These are phyloP conservation scores for Xylaria sp. DNA, from an alignment of 2,329 filamentous ascomycete species.

Conservation along the genomic window DNA sequence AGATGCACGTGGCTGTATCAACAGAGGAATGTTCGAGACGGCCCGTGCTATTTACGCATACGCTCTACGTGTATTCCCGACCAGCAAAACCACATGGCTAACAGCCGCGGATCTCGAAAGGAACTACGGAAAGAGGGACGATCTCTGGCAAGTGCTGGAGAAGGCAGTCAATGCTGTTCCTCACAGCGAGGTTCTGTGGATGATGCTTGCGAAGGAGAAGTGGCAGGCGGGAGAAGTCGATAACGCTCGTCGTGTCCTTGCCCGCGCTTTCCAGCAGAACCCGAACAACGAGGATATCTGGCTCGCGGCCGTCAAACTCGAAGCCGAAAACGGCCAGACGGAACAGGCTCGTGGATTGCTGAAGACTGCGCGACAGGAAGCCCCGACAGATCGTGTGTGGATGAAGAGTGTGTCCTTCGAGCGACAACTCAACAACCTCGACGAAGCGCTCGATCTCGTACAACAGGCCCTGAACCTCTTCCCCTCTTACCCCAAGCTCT, in stretches of 20 bases:
- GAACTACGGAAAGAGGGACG: constrained; percentile 78
- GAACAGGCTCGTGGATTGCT: constrained; percentile 79
- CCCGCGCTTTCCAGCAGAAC: constrained; percentile 87
- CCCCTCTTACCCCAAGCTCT: constrained; percentile 79
- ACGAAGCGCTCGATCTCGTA: constrained; percentile 79
- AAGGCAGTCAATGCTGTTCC: constrained; percentile 93
- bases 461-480: constrained; percentile 83
- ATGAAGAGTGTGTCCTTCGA: constrained; percentile 95
- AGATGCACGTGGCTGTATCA: constrained; percentile 78
- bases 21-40: constrained; percentile 78
- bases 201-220: constrained; percentile 92
- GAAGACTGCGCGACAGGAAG: constrained; percentile 75
- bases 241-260: constrained; percentile 78
- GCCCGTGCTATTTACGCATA: constrained; percentile 92
- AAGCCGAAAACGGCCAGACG: constrained; percentile 80
- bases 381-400: constrained; percentile 93
- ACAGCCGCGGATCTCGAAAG: constrained; percentile 88
- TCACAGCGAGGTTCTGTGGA: constrained; percentile 85
- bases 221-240: constrained; percentile 85
- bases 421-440: constrained; percentile 71
- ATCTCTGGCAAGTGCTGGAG: constrained; percentile 78
- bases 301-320: constrained; percentile 91
- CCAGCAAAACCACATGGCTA: constrained; percentile 82
- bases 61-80: constrained; percentile 81
- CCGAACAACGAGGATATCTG: constrained; percentile 98